These are phyloP conservation scores for Talaromyces sp. DNA, from an alignment of 2,329 filamentous ascomycete genomes.

Conservation along the genomic window DNA sequence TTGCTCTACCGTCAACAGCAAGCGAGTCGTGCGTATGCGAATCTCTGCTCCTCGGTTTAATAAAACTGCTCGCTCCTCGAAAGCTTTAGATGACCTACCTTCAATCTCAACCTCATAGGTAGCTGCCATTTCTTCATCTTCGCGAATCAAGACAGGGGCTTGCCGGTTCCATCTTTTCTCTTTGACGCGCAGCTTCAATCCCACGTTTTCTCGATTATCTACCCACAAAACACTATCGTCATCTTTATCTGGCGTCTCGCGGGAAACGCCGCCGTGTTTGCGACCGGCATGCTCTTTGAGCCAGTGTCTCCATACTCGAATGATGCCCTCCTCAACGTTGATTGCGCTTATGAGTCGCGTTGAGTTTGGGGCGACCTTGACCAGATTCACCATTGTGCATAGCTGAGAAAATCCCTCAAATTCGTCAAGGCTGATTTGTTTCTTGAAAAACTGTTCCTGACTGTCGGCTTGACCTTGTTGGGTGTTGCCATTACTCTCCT, in stretches of 20 bases:
- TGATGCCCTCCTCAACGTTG: slow-evolving; percentile 61
- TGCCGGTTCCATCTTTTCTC: slow-evolving; percentile 44
- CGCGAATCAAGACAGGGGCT: slow-evolving; percentile 51
- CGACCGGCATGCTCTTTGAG: slow-evolving; percentile 43
- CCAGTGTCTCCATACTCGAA: slow-evolving; percentile 71
- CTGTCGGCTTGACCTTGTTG: background rate
- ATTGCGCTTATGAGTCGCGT: slow-evolving; percentile 61
- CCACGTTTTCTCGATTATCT: slow-evolving; percentile 57
- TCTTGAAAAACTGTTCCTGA: slow-evolving; percentile 41
- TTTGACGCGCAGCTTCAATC: slow-evolving; percentile 61
- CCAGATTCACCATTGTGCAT: slow-evolving; percentile 62
- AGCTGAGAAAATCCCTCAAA: slow-evolving; percentile 71
- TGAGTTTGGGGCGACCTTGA: slow-evolving; percentile 57
- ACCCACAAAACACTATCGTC: slow-evolving; percentile 61
- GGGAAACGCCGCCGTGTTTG: background rate
- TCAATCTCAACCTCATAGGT: slow-evolving; percentile 67
- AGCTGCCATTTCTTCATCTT: slow-evolving; percentile 61
- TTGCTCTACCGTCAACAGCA: slow-evolving; percentile 62
- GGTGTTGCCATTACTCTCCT: background rate
- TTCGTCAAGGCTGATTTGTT: slow-evolving; percentile 61
- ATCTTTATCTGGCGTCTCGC: slow-evolving; percentile 17
- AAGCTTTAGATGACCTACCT: slow-evolving; percentile 45
- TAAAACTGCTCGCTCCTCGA: background rate
- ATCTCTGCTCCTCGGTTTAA: slow-evolving; percentile 51
- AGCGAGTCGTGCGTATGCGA: slow-evolving; percentile 57